Evolutionary conservation across 78 protist species (phyloP).

Genomic region (Dictyostelium intermedium): DNA sequence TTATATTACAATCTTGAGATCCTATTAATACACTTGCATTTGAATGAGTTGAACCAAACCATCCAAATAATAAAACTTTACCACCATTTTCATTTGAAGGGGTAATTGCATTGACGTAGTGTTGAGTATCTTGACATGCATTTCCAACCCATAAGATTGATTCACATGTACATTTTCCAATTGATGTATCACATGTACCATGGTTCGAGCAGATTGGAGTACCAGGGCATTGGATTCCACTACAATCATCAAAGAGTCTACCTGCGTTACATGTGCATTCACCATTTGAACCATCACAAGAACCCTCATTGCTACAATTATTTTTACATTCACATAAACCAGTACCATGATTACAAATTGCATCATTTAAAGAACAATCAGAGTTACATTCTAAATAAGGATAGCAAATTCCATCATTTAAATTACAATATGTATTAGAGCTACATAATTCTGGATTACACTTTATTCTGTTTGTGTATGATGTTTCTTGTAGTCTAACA

Average conservation of each 20-base stretch:
- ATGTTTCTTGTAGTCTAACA: background rate
- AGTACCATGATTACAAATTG: background rate
- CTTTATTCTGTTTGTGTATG: background rate
- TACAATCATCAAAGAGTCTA: background rate
- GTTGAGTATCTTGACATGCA: background rate
- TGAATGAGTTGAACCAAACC: background rate
- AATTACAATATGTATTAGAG: background rate
- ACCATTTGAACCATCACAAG: background rate
- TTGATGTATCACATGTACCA: background rate
- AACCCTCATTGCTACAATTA: background rate
- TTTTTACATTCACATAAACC: background rate
- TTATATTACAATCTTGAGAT: background rate
- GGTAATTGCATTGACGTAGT: background rate
- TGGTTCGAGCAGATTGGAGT: background rate
- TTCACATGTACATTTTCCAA: background rate
- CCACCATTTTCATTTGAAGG: background rate
- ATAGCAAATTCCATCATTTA: background rate
- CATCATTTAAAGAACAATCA: background rate
- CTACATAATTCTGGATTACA: background rate
- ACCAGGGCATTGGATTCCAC: background rate
- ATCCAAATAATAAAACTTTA: background rate
- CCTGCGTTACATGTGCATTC: background rate
- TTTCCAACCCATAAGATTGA: background rate
- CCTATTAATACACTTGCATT: background rate
- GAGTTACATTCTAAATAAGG: background rate